These are phyloP conservation scores for Podospora pseudopauciseta DNA, from an alignment of 495 filamentous ascomycete species.

Conservation along the genomic window DNA sequence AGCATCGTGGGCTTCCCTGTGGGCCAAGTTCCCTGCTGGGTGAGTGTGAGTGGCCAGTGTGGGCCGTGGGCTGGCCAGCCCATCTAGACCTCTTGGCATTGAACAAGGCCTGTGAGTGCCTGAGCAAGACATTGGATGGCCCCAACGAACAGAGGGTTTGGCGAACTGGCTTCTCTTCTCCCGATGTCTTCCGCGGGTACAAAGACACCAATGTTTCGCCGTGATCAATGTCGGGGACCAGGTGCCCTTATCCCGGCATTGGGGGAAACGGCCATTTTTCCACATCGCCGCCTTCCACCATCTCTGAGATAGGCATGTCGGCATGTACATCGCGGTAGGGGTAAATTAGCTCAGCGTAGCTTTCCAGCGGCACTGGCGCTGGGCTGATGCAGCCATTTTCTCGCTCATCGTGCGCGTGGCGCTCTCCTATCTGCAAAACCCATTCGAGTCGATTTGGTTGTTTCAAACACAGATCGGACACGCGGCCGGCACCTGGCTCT, in stretches of 20 bases:
- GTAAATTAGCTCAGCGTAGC: not conserved
- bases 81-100: constrained; percentile 7
- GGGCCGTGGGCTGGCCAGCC: not conserved
- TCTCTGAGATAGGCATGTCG: not conserved
- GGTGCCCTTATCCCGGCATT: not conserved
- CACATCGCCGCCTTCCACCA: not conserved
- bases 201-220: not conserved
- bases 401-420: not conserved
- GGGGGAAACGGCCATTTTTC: not conserved
- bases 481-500: not conserved
- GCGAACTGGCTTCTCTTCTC: not conserved
- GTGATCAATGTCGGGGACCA: not conserved
- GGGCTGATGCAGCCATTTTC: constrained; percentile 1
- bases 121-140: not conserved
- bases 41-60: not conserved
- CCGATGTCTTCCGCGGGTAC: not conserved
- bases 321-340: not conserved
- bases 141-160: not conserved
- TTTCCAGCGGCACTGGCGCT: constrained; percentile 4
- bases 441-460: not conserved
- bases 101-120: not conserved
- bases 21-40: not conserved
- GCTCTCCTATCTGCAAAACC: too few relatives aligned
- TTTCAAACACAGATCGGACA: constrained; percentile 1
- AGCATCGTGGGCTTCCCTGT: constrained; percentile 19